phyloP scores from a whole-genome alignment of 1,139 yeast species.

The Magnusiomyces paraingens region DNA sequence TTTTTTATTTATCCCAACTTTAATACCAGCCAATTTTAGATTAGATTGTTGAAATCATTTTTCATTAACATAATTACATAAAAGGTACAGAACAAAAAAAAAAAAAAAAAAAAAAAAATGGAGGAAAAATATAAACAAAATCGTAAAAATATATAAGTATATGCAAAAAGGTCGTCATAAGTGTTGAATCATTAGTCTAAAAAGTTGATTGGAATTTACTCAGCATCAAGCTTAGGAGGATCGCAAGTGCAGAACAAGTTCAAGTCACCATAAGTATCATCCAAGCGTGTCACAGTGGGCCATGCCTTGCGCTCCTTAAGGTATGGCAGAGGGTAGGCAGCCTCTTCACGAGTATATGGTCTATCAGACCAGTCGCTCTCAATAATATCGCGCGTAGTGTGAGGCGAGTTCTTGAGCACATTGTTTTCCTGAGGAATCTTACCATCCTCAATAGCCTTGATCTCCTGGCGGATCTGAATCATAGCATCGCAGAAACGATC shows the following conservation, averaged over 20 bases:
- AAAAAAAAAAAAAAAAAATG: neutral
- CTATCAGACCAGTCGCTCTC: conserved; percentile 60
- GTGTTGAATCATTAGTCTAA: too few relatives aligned
- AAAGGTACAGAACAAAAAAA: neutral
- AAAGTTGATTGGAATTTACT: neutral
- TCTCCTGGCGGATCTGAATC: conserved; percentile 76
- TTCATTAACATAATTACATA: neutral
- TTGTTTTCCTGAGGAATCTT: conserved; percentile 52
- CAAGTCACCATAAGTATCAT: conserved; percentile 91
- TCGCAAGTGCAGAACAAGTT: conserved; percentile 86
- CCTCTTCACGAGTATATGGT: conserved; percentile 88
- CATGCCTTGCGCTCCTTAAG: conserved; percentile 76
- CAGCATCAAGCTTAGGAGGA: conserved; percentile 25
- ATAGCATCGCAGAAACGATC: conserved; percentile 87
- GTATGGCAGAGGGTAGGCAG: conserved; percentile 81
- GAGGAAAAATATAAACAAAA: too few relatives aligned
- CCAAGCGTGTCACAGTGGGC: conserved; percentile 91
- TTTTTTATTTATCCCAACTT: neutral
- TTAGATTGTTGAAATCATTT: neutral
- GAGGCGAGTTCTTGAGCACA: conserved; percentile 87
- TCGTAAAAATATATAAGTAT: neutral
- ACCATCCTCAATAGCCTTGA: conserved; percentile 65
- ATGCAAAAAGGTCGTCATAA: neutral
- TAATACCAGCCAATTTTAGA: neutral
- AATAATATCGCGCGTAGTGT: conserved; percentile 73